Conservation (phyloP, 805 yeast species). For the Barnettozyma sp. region DNA sequence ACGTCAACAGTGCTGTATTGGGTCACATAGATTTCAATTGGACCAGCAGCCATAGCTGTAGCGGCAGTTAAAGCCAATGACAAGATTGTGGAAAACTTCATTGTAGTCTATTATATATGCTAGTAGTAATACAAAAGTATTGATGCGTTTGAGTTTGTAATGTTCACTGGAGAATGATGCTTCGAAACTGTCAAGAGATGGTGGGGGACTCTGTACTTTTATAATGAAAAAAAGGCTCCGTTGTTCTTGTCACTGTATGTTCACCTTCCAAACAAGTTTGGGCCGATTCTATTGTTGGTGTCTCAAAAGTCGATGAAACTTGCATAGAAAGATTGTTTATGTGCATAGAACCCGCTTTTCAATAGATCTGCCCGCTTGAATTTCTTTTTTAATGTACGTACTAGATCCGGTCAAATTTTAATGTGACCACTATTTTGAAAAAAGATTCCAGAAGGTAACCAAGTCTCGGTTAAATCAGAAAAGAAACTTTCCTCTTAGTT, state of each 20-base stretch:
- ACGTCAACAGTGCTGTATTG: constrained; percentile 22
- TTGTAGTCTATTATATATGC: constrained; percentile 8
- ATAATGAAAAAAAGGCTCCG: too few species aligned
- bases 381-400: neutral
- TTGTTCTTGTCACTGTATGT: neutral
- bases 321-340: neutral
- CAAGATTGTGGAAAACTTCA: constrained; percentile 21
- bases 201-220: neutral
- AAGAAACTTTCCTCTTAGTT: too few species aligned
- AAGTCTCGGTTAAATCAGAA: too few species aligned
- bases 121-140: neutral
- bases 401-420: constrained; percentile 6
- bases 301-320: neutral
- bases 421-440: too few species aligned
- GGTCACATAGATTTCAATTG: constrained; percentile 23
- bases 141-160: neutral
- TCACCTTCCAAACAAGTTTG: too few species aligned
- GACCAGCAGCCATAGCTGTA: constrained; percentile 21
- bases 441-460: too few species aligned
- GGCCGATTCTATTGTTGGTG: neutral
- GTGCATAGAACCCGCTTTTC: neutral
- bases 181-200: too few species aligned
- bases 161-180: neutral
- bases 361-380: neutral
- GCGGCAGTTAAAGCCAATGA: constrained; percentile 16